phyloP scores from a whole-genome alignment of 805 yeast species.

The Jamesozyma spencerorum region DNA sequence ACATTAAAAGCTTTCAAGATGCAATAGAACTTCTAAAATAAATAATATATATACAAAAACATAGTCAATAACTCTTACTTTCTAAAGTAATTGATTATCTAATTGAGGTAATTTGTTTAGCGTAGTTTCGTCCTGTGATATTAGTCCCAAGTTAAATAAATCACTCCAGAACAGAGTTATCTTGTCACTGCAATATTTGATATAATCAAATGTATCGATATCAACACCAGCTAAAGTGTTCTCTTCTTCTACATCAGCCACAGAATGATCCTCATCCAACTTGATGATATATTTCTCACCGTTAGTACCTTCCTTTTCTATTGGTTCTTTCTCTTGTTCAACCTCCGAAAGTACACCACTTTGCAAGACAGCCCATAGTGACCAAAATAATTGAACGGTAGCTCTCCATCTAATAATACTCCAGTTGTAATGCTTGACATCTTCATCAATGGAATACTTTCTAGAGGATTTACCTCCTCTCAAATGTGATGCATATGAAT shows the following conservation, averaged over 20 bases:
- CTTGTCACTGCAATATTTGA: conserved; percentile 68
- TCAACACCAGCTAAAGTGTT: conserved; percentile 22
- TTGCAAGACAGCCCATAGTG: conserved; percentile 86
- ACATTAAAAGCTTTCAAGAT: neutral
- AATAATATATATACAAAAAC: neutral
- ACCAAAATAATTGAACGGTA: conserved; percentile 71
- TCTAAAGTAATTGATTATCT: conserved; percentile 3
- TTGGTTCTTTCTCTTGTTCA: conserved; percentile 7
- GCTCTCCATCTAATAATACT: conserved; percentile 75
- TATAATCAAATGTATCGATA: conserved; percentile 67
- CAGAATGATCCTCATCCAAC: conserved; percentile 15
- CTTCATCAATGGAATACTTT: conserved; percentile 29
- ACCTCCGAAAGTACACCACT: conserved; percentile 36
- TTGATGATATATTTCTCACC: conserved; percentile 40
- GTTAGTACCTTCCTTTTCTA: conserved; percentile 41
- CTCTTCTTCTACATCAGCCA: conserved; percentile 2
- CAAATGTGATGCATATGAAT: conserved; percentile 66
- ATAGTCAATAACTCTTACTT: neutral
- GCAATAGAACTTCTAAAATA: neutral
- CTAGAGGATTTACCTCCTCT: neutral
- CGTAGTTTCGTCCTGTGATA: conserved; percentile 24
- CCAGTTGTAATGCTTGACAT: conserved; percentile 46
- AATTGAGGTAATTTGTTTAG: neutral
- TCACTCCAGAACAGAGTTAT: conserved; percentile 69
- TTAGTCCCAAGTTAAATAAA: conserved; percentile 49